Conservation (phyloP, 1,284 basidiomycete genomes). For the Athelia sp. region DNA sequence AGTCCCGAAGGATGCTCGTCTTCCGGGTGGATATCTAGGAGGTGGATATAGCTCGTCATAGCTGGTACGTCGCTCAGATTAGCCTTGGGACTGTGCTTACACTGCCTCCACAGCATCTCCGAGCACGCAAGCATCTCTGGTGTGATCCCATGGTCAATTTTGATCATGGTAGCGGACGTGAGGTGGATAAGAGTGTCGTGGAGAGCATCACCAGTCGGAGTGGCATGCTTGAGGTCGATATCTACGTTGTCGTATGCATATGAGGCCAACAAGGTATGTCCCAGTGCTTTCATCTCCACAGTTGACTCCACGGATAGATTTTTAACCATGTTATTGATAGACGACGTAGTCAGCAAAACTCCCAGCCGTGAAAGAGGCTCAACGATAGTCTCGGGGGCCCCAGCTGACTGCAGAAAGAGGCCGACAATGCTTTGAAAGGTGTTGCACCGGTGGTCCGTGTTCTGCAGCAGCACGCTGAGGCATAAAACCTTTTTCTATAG, state of each 20-base stretch:
- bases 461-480: slow-evolving; percentile 23
- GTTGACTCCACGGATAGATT: slow-evolving; percentile 12
- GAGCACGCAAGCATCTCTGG: slow-evolving; percentile 18
- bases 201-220: slow-evolving; percentile 17
- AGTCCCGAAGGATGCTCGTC: slow-evolving; percentile 9
- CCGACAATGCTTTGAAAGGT: slow-evolving; percentile 18
- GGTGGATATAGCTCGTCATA: not conserved
- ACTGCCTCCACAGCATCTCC: slow-evolving; percentile 19
- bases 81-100: slow-evolving; percentile 4
- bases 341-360: slow-evolving; percentile 4
- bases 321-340: no score
- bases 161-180: slow-evolving; percentile 21
- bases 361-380: slow-evolving; percentile 5
- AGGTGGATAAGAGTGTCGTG: slow-evolving; percentile 21
- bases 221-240: slow-evolving; percentile 19
- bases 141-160: slow-evolving; percentile 15
- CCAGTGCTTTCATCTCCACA: slow-evolving; percentile 8
- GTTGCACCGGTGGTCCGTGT: slow-evolving; percentile 21
- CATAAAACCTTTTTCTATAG: slow-evolving; percentile 21
- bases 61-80: slow-evolving; percentile 2
- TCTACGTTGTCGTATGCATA: slow-evolving; percentile 33
- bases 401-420: slow-evolving; percentile 23
- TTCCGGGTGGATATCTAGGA: slow-evolving; percentile 13
- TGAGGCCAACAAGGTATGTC: slow-evolving; percentile 11
- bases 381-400: slow-evolving; percentile 5